Conservation (phyloP, 352 stramenopile genomes). For the Globisporangium yorkense region DNA sequence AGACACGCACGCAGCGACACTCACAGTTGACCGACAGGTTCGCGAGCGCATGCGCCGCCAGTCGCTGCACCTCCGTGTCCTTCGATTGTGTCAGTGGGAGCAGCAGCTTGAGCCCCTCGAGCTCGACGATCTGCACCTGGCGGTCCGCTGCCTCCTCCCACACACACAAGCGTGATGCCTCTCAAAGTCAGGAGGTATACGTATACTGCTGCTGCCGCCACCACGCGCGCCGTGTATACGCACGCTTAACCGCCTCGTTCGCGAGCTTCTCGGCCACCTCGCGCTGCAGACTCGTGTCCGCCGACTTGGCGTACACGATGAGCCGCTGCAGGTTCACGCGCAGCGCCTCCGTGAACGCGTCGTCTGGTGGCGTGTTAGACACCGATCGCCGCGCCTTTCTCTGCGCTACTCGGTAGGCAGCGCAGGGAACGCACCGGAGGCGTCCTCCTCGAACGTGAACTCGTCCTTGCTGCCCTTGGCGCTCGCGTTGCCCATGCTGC, state of each 20-base stretch:
- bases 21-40: conserved; percentile 93
- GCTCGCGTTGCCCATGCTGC: conserved; percentile 46
- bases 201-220: too few relatives aligned
- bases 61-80: conserved; percentile 90
- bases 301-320: conserved; percentile 91
- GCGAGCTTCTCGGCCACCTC: conserved; percentile 93
- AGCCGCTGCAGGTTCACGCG: conserved; percentile 88
- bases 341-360: conserved; percentile 84
- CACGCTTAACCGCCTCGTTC: conserved; percentile 93
- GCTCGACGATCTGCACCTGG: conserved; percentile 92
- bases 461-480: conserved; percentile 74
- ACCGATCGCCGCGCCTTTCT: neutral
- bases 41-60: conserved; percentile 91
- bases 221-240: conserved; percentile 7
- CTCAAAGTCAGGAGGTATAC: too few relatives aligned
- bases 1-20: neutral
- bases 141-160: conserved; percentile 59
- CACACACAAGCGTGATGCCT: neutral
- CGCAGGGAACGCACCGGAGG: conserved; percentile 1
- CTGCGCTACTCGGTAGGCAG: neutral
- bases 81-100: conserved; percentile 90
- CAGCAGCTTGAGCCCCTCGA: conserved; percentile 90
- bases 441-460: conserved; percentile 78
- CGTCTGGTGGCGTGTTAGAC: conserved; percentile 34
- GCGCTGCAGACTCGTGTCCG: conserved; percentile 84